Conservation (phyloP, 2,329 filamentous ascomycete species). For the Aspergillus puulaauensis region DNA sequence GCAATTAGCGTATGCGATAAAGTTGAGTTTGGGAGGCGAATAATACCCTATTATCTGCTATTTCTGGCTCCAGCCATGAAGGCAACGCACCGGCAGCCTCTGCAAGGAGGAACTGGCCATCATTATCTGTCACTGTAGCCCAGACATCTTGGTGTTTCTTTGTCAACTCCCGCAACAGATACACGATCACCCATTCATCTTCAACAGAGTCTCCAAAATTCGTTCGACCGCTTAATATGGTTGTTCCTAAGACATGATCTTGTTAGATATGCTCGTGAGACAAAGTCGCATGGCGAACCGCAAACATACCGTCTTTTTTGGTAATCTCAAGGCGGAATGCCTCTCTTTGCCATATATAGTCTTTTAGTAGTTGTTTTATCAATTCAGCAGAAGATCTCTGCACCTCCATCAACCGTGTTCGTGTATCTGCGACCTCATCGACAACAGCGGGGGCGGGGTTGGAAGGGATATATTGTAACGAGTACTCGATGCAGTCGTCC, state of each 20-base stretch:
- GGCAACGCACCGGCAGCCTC: conserved; percentile 88
- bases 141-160: conserved; percentile 71
- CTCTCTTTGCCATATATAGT: conserved; percentile 95
- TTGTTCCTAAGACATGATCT: conserved; percentile 37
- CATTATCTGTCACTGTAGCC: conserved; percentile 79
- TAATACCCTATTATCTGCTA: conserved; percentile 72
- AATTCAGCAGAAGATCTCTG: conserved; percentile 67
- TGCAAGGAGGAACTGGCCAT: conserved; percentile 92
- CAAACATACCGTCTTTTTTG: conserved; percentile 59
- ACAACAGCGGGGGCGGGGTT: conserved; percentile 54
- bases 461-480: conserved; percentile 68
- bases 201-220: conserved; percentile 94
- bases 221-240: conserved; percentile 71
- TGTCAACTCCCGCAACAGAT: conserved; percentile 78
- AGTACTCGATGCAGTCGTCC: conserved; percentile 85
- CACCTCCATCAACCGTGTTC: conserved; percentile 67
- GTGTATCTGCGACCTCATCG: conserved; percentile 51
- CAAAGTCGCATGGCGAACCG: neutral
- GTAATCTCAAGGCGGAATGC: conserved; percentile 67
- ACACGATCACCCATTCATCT: conserved; percentile 97
- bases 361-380: conserved; percentile 65
- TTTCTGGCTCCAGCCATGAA: conserved; percentile 87
- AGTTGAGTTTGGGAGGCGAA: neutral
- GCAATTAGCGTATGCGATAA: neutral
- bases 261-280: conserved; percentile 4